Percentiles rank a stretch among this genome's conserved stretches.
Conservation (phyloP, 306 rosid genomes). For the Gynostemma pentaphyllum region DNA sequence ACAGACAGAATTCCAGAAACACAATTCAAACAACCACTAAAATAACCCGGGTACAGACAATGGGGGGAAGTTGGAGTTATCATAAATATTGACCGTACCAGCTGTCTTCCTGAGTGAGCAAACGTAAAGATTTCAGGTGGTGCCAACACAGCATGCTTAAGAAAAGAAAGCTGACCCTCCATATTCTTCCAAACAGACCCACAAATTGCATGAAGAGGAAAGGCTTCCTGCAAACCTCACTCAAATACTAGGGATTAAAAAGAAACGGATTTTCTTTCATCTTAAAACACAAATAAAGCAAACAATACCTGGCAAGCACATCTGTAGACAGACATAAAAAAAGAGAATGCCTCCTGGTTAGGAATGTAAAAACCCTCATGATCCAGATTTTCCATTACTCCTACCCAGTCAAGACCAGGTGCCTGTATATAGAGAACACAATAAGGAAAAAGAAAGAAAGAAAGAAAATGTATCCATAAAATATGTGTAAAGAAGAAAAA, state of each 20-base stretch:
- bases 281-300: conserved; percentile 7
- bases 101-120: conserved; percentile 64
- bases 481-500: neutral
- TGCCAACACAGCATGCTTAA: conserved; percentile 70
- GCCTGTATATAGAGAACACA: conserved; percentile 49
- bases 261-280: neutral
- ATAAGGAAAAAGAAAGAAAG: neutral
- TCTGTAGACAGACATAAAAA: conserved; percentile 70
- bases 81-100: conserved; percentile 33
- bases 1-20: neutral
- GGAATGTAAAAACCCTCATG: conserved; percentile 94
- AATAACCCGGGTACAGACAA: neutral
- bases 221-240: conserved; percentile 55
- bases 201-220: conserved; percentile 87
- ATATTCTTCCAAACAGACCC: conserved; percentile 94
- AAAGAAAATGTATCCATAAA: neutral
- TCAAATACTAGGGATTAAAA: conserved; percentile 7
- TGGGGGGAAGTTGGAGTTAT: neutral
- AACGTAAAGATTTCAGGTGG: conserved; percentile 79
- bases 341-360: conserved; percentile 76
- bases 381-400: conserved; percentile 76
- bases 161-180: conserved; percentile 94
- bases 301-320: conserved; percentile 61
- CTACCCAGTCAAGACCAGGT: conserved; percentile 67
- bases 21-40: neutral